phyloP scores from a whole-genome alignment of 345 rosid species.

The Rubroshorea leprosula region DNA sequence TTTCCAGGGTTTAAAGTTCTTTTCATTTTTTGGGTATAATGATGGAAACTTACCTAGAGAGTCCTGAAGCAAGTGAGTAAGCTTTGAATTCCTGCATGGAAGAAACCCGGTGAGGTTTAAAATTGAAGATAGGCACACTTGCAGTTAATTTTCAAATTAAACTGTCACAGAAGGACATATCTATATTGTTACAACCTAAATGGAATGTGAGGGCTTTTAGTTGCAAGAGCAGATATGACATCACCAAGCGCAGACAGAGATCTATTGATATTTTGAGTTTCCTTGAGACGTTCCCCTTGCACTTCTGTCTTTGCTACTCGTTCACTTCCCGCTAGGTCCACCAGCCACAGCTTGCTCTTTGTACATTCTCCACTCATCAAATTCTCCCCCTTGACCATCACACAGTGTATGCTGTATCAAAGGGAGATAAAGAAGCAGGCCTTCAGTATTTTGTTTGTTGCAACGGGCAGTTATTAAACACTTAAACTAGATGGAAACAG shows the following conservation, averaged over 20 bases:
- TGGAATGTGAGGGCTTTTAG: conserved; percentile 86
- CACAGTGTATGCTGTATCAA: conserved; percentile 69
- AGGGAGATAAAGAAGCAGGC: conserved; percentile 2
- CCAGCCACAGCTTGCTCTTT: conserved; percentile 93
- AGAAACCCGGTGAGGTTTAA: conserved; percentile 7
- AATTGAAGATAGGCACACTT: background rate
- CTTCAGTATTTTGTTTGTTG: conserved; percentile 5
- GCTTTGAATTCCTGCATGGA: conserved; percentile 90
- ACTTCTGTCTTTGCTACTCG: conserved; percentile 92
- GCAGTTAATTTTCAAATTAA: conserved; percentile 3
- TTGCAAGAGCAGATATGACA: conserved; percentile 92
- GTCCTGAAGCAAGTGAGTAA: conserved; percentile 94
- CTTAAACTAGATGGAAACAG: conserved; percentile 13
- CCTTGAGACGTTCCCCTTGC: conserved; percentile 92
- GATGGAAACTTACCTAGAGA: conserved; percentile 56
- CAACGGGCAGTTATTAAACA: background rate
- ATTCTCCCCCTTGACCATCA: conserved; percentile 86
- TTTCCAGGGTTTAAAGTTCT: background rate
- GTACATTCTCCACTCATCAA: conserved; percentile 80
- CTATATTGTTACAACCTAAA: conserved; percentile 48
- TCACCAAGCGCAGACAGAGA: conserved; percentile 97
- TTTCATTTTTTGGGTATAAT: background rate
- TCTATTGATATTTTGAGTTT: conserved; percentile 90
- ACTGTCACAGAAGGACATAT: background rate
- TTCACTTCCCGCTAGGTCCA: conserved; percentile 99